A percentile compares a stretch with the other conserved stretches of the same genome.
phyloP scores from a whole-genome alignment of 257 asterid species.

The Penstemon barbatus region DNA sequence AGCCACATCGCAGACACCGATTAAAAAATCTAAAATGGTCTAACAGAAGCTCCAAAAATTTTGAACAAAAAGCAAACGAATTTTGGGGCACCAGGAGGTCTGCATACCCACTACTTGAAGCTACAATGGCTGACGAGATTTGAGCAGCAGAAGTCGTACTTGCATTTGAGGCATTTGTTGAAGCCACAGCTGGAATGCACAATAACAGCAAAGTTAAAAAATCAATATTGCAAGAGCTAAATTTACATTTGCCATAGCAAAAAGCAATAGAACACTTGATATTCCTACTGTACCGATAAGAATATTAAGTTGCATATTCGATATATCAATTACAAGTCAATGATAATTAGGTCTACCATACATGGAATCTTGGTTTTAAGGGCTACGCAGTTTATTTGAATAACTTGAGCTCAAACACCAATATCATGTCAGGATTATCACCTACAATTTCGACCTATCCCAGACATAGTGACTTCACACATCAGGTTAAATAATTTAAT shows the following conservation, averaged over 20 bases:
- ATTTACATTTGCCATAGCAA: background rate
- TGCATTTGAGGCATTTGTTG: slow-evolving; percentile 11
- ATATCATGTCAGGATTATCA: background rate
- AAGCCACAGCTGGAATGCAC: background rate
- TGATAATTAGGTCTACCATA: background rate
- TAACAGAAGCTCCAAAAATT: too few species aligned
- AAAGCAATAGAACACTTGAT: background rate
- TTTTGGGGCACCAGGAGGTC: slow-evolving; percentile 34
- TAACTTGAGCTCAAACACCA: background rate
- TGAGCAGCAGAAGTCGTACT: slow-evolving; percentile 8
- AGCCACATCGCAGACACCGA: background rate
- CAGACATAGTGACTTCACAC: background rate
- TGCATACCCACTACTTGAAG: slow-evolving; percentile 17
- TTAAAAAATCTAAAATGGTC: too few species aligned
- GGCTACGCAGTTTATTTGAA: slow-evolving; percentile 6
- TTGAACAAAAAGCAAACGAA: slow-evolving; percentile 1
- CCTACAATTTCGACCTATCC: background rate
- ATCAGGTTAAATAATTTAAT: background rate
- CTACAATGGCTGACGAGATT: slow-evolving; percentile 20
- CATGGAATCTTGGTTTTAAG: background rate
- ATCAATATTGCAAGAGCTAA: background rate
- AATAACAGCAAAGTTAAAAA: background rate
- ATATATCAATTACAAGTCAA: background rate
- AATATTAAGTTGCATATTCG: background rate
- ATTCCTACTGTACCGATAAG: background rate